Base-by-base conservation (phyloP, 2,329 filamentous ascomycete species). In the Trichoderma gracile region DNA sequence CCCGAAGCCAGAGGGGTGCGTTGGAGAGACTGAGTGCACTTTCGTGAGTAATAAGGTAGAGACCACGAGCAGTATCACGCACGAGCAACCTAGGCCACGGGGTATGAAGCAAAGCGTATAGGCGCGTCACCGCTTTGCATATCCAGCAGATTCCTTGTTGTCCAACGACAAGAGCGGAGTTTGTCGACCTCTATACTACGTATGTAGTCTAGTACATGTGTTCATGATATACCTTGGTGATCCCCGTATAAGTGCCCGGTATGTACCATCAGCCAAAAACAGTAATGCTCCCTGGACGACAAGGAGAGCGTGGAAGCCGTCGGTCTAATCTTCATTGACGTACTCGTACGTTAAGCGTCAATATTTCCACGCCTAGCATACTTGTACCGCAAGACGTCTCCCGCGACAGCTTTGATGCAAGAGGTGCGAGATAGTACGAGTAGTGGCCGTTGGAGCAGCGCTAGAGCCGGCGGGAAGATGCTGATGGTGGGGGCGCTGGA, bases 391-490 rank as follows among this genome's bases (percentile, higher is more conserved):
- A 38, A 38, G 43, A n/a, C 30, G 9, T 17, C 30, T 38, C 45
- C 30, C n/a, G 45, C 43, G 30, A 42, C 56, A 38, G 19, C 56
- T 40, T 49, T 8, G 43, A 49, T 59, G 56, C 25, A 40, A 59
- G 45, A 59, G 23, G 45, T 38, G 52, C 33, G 43, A 10, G 21
- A 43, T 59, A 25, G n/a, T 25, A 23, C 38, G 19, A 15, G n/a
- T 54, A 40, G 55, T 47, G 55, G 55, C 55, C 55, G 42, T 58
- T 58, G 55, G 55, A 45, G 43, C 55, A 23, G 19, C 43, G 55
- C 55, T 58, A 58, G 55, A 43, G 55, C 42, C 55, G 55, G 55
- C 55, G 55, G 55, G 55, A 58, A 49, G 58, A 42, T 52, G 58
- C 47, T 61, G 33, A 25, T 33, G 58, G 58, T 61, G 58, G 58